Base-by-base conservation (phyloP, 129 eudicot species). In the Rutidosis leptorrhynchoides region DNA sequence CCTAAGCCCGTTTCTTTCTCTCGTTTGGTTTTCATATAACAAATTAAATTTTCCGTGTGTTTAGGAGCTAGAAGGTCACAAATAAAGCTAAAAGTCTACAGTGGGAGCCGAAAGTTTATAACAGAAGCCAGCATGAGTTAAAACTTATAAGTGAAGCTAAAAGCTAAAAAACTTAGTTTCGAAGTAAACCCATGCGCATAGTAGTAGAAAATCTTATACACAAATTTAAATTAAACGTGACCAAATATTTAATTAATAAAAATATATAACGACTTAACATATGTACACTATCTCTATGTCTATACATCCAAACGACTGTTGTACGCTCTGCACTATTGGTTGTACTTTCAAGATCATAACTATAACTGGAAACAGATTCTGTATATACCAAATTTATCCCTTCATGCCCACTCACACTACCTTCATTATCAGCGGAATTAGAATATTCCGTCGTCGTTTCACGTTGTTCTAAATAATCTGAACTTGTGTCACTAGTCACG, bases 351-450 rank as follows among this genome's bases (percentile, higher is more conserved):
- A 22, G 15, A 56, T 46, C 56, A 29, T 45, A 11, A n/a, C 28
- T 48, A 57, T 48, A 55, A 46, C 61, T 23, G 7, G 40, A 67
- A 66, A 12, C 37, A 55, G 65, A 60, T 68, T 74, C 74, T 7
- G 40, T 54, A 68, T 33, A 43, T 76, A 79, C 77, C 83, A 28
- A 66, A 40, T 74, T 49, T 62, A 33, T 48, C 83, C 76, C 20
- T 69, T 69, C 76, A 64, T 53, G 73, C 30, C 48, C 65, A n/a
- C 37, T 65, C 30, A 51, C 73, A 9, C 49, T 33, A 26, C 22
- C 76, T 58, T 75, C 79, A 17, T 58, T 66, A 3, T 58, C 32
- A 3, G 22, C 64, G 6, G 62, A 22, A 71, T 64, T 72, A 25
- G 51, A 61, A 83, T 65, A 72, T 62, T 54, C 83, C 30, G 46